Base-by-base conservation (phyloP, 176 grass and related monocot species). In the Zea luxurians region DNA sequence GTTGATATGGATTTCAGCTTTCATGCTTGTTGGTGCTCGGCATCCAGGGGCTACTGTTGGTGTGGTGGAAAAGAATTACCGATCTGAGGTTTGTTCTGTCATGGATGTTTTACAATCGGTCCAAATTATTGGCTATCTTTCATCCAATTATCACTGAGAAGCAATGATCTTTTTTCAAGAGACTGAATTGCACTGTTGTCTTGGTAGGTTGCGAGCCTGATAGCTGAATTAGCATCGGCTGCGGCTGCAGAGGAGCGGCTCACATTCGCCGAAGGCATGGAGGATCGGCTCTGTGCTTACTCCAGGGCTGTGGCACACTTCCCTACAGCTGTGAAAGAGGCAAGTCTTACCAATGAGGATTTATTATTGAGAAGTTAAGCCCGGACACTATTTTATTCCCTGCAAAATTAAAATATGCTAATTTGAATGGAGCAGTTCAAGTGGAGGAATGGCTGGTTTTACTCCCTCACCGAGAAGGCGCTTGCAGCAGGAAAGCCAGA, bases 391-490 rank as follows among this genome's bases (percentile, higher is more conserved):
- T 66, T 64, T 0, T 69, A 27, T 50, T 61, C 2, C 10, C 18
- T 40, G 12, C 2, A 46, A 60, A 66, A 46, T 81, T 69, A 48
- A 80, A 47, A 48, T 40, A 35, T 7, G 36, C 9, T 17, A 55
- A 73, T 59, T 64, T 76, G 10, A 55, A 78, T 60, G 54, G 41
- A 9, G 12, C 91, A 97, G 94, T 97, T 97, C 85, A 94, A 93
- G 76, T 97, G 94, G 94, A 94, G 91, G 84, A 97, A 97, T 54
- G 89, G 94, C 15, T 97, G 91, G 89, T 97, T 97, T 58, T 92
- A 97, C 63, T 92, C 87, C 37, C 78, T 97, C 55, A 86, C 91
- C 0, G 85, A 97, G 57, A 97, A 92, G 70, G 91, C 89, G 5
- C 70, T 97, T 42, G 72, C 79, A 42, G 42, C 88, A 86, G 94